phyloP scores from a whole-genome alignment of 2,329 filamentous ascomycete genomes.

The Fusarium virguliforme region DNA sequence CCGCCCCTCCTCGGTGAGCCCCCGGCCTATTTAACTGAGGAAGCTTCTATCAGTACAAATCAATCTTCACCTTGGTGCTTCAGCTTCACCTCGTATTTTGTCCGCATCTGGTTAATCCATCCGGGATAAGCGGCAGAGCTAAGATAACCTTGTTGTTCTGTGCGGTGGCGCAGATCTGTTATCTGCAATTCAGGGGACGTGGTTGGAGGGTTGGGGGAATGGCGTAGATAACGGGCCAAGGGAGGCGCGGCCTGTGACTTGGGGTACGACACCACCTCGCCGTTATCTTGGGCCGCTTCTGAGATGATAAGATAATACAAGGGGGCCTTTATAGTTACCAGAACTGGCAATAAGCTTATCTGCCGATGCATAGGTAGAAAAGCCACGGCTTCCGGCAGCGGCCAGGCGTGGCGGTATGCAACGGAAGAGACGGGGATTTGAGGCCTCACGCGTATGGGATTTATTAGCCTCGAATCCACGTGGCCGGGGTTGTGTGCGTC shows the following conservation, averaged over 20 bases:
- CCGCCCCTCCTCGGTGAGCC: background rate
- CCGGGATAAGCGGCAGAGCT: slow-evolving; percentile 35
- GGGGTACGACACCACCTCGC: background rate
- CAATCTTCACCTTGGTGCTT: slow-evolving; percentile 21
- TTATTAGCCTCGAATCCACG: background rate
- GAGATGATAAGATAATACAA: slow-evolving; percentile 3
- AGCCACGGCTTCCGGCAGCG: slow-evolving; percentile 7
- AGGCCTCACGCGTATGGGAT: background rate
- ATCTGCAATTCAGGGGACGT: slow-evolving; percentile 21
- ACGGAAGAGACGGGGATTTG: background rate
- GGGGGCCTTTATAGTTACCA: background rate
- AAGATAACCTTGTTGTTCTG: slow-evolving; percentile 26
- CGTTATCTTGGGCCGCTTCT: background rate
- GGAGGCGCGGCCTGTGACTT: slow-evolving; percentile 10
- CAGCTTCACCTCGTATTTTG: slow-evolving; percentile 25
- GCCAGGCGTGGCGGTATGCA: background rate
- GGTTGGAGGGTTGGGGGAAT: slow-evolving; percentile 1
- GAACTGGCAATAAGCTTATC: slow-evolving; percentile 11
- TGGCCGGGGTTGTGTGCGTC: background rate
- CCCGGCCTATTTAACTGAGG: slow-evolving; percentile 21
- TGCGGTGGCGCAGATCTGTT: slow-evolving; percentile 29
- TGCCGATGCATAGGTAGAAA: background rate
- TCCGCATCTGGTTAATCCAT: slow-evolving; percentile 29
- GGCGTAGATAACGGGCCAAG: slow-evolving; percentile 33
- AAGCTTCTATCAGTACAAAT: slow-evolving; percentile 10